phyloP scores from a whole-genome alignment of 306 rosid genomes.

The Betula pendula region DNA sequence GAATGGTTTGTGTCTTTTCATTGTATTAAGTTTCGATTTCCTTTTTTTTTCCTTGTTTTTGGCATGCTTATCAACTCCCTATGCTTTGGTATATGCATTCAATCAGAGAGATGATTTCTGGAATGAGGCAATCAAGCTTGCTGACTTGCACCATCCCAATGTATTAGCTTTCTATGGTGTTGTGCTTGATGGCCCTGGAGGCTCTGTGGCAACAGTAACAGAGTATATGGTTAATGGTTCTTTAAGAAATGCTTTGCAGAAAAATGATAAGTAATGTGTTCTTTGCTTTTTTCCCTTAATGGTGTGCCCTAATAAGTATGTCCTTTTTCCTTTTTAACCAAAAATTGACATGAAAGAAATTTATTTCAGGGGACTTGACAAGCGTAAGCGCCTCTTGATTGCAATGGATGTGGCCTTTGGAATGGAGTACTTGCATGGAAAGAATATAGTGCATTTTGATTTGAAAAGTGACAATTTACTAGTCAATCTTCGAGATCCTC shows the following conservation, averaged over 20 bases:
- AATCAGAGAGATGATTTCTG: slow-evolving; percentile 87
- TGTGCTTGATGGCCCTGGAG: slow-evolving; percentile 90
- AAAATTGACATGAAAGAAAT: slow-evolving; percentile 22
- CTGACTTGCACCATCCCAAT: slow-evolving; percentile 95
- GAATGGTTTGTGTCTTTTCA: slow-evolving; percentile 55
- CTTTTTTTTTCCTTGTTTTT: background rate
- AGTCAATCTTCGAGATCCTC: slow-evolving; percentile 92
- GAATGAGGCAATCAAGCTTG: slow-evolving; percentile 97
- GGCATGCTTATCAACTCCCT: slow-evolving; percentile 3
- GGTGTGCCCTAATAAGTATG: background rate
- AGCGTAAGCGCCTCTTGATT: slow-evolving; percentile 79
- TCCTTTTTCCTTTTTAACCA: slow-evolving; percentile 17
- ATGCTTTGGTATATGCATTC: slow-evolving; percentile 9
- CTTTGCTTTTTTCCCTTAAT: slow-evolving; percentile 6
- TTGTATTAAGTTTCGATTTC: background rate
- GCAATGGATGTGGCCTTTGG: slow-evolving; percentile 98
- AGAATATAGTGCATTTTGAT: slow-evolving; percentile 93
- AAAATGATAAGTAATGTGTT: slow-evolving; percentile 66
- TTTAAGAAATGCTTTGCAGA: slow-evolving; percentile 77
- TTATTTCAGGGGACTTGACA: slow-evolving; percentile 70
- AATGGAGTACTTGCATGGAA: slow-evolving; percentile 94
- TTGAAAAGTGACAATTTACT: slow-evolving; percentile 95
- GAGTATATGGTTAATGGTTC: slow-evolving; percentile 96
- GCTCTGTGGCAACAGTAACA: slow-evolving; percentile 90
- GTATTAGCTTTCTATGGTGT: slow-evolving; percentile 94